These are phyloP conservation scores for Pestalotiopsis sp. DNA, from an alignment of 2,329 filamentous ascomycete species.

Conservation along the genomic window DNA sequence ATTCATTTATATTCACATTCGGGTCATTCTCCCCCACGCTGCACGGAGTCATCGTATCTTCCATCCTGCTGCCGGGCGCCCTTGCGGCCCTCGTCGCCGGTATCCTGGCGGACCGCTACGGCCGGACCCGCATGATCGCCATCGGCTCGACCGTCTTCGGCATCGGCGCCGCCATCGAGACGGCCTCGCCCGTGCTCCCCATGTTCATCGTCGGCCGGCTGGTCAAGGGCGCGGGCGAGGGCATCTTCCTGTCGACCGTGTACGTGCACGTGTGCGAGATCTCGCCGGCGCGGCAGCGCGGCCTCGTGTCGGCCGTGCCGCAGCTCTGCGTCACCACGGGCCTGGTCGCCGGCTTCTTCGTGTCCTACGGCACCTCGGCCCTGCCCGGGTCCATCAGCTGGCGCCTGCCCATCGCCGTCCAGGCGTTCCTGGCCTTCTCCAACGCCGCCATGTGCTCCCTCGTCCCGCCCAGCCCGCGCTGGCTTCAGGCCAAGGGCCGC, in stretches of 20 bases:
- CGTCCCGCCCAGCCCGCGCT: slow-evolving; percentile 55
- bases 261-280: slow-evolving; percentile 60
- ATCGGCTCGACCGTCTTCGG: slow-evolving; percentile 53
- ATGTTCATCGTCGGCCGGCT: slow-evolving; percentile 45
- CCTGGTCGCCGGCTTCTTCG: slow-evolving; percentile 57
- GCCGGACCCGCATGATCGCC: slow-evolving; percentile 49
- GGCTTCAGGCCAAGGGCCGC: slow-evolving; percentile 47
- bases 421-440: slow-evolving; percentile 33
- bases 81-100: slow-evolving; percentile 60
- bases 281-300: slow-evolving; percentile 50
- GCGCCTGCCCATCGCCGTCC: slow-evolving; percentile 51
- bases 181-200: slow-evolving; percentile 19
- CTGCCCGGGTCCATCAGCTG: slow-evolving; percentile 45
- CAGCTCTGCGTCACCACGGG: slow-evolving; percentile 55
- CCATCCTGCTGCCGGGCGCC: slow-evolving; percentile 59
- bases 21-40: slow-evolving; percentile 54
- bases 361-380: slow-evolving; percentile 56
- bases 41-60: slow-evolving; percentile 61
- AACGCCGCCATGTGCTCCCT: slow-evolving; percentile 26
- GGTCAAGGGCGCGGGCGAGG: slow-evolving; percentile 57
- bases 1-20: slow-evolving; percentile 47
- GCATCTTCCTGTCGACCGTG: slow-evolving; percentile 54
- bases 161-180: slow-evolving; percentile 22
- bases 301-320: slow-evolving; percentile 50
- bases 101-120: slow-evolving; percentile 52